Base-by-base conservation (phyloP, 75 land plant species). In the Chamaecyparis obtusa region DNA sequence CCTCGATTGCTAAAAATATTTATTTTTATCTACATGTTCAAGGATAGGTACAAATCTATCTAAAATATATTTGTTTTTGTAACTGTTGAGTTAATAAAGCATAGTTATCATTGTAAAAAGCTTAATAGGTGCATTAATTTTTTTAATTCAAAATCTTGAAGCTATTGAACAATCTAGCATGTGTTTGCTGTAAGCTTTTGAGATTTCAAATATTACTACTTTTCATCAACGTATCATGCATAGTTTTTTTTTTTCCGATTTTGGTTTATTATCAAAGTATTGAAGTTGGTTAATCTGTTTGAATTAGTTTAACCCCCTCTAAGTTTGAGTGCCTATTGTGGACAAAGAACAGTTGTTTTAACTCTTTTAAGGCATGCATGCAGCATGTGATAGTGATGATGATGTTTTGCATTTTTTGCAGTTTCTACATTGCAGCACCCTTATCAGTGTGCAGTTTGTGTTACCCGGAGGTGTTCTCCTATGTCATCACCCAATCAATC, bases 401-500 rank as follows among this genome's bases (percentile, higher is more conserved):
- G 44, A 30, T 9, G 16, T 75, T 67, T 84, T 87, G 27, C 37
- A n/a, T 84, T 86, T 60, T 85, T 60, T 33, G 75, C 92, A 96
- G 98, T 51, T 96, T 94, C 90, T 96, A 96, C 85, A 89, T 89
- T 14, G 94, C 94, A 87, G 98, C 94, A 48, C 97, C 98, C 32
- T 83, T 95, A 41, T 93, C 98, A 54, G 86, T 96, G 80, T 91
- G 93, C 84, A 84, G 90, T 77, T 84, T 15, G 30, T 89, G 69
- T 87, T 87, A 51, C 17, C 87, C 90, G 32, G 94, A 92, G 86
- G 88, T 88, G 24, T 85, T 86, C 15, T 37, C 36, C 21, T 91
- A 88, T 87, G 76, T 71, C 43, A 83, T 76, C 33, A 56, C 87
- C 83, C 84, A 56, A 85, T 57, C 88, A 48, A 64, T 82, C 77